phyloP scores from a whole-genome alignment of 2,329 filamentous ascomycete genomes.

The Colletotrichum aenigma region DNA sequence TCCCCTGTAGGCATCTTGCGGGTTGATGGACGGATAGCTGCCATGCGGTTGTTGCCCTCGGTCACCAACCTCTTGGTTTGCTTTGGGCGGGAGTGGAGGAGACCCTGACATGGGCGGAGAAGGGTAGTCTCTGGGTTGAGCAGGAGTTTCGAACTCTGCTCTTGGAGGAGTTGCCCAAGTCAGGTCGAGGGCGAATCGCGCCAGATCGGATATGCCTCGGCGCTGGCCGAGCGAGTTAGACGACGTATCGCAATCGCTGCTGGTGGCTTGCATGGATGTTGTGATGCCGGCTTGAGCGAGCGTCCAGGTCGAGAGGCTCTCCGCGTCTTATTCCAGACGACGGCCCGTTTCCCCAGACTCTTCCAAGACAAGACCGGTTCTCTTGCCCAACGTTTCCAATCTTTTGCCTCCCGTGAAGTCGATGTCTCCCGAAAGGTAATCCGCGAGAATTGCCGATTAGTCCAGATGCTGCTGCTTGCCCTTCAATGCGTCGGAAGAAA shows the following conservation, averaged over 20 bases:
- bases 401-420: not conserved
- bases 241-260: slow-evolving; percentile 46
- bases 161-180: slow-evolving; percentile 50
- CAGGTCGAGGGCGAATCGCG: slow-evolving; percentile 60
- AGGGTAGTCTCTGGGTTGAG: slow-evolving; percentile 66
- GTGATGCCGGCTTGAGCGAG: slow-evolving; percentile 24
- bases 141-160: slow-evolving; percentile 58
- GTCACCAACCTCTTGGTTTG: slow-evolving; percentile 61
- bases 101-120: slow-evolving; percentile 78
- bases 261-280: slow-evolving; percentile 60
- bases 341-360: slow-evolving; percentile 10
- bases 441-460: not conserved
- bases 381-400: not conserved
- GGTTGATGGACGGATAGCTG: slow-evolving; percentile 45
- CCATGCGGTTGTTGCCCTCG: slow-evolving; percentile 52
- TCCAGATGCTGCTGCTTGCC: not conserved
- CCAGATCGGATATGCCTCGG: slow-evolving; percentile 61
- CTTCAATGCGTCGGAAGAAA: not conserved
- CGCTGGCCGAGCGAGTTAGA: slow-evolving; percentile 59
- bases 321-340: slow-evolving; percentile 13
- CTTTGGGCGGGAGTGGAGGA: slow-evolving; percentile 64
- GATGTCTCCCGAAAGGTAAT: not conserved
- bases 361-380: not conserved
- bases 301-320: slow-evolving; percentile 21
- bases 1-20: slow-evolving; percentile 56